Evolutionary conservation across 1,284 basidiomycete genomes (phyloP), one percentile per base, ranked within the genome.

Genomic region (Tausonia pullulans): DNA sequence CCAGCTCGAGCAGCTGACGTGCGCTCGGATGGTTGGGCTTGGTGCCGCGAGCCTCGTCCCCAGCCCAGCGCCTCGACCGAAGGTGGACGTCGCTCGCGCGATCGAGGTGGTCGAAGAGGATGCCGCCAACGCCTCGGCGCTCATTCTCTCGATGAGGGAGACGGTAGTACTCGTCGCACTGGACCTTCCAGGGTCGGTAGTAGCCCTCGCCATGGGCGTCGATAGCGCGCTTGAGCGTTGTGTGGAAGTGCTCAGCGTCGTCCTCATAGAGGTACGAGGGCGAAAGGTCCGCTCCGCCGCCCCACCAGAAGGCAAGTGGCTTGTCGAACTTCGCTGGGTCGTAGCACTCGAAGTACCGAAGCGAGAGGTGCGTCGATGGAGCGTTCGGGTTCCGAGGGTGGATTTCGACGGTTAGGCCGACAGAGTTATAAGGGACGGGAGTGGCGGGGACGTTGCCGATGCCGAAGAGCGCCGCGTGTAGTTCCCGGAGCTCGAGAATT

Each of bases 151-250:
- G 85, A 74, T 98, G 95, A n/a, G 88, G 81, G 71, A 98, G 87
- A 78, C 81, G 87, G 77, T 98, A 98, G 79, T 99, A 99, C 73
- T 90, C 85, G 78, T 98, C 96, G 79, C 95, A 98, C 92, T 93
- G 97, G 70, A 83, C 82, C 76, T 98, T 98, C 83, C 94, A 93
- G 0, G 80, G 77, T 4, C 84, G 82, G 78, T 92, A 91, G 67
- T 95, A 82, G 43, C 79, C 78, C 2, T 79, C 67, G 58, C 89
- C 84, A 74, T 93, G 86, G 52, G 78, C 74, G 71, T 88, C 87
- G 74, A 90, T 93, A 0, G 88, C 87, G 2, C 75, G 74, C 75
- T 91, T 89, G 71, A 94, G 78, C 2, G 84, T 87, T 49, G 74
- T 69, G 79, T 98, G 96, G 79, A 98, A 98, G 74, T 94, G 90